Evolutionary conservation across 1,284 basidiomycete genomes (phyloP).

Genomic region (Ustilago shanxiensis): DNA sequence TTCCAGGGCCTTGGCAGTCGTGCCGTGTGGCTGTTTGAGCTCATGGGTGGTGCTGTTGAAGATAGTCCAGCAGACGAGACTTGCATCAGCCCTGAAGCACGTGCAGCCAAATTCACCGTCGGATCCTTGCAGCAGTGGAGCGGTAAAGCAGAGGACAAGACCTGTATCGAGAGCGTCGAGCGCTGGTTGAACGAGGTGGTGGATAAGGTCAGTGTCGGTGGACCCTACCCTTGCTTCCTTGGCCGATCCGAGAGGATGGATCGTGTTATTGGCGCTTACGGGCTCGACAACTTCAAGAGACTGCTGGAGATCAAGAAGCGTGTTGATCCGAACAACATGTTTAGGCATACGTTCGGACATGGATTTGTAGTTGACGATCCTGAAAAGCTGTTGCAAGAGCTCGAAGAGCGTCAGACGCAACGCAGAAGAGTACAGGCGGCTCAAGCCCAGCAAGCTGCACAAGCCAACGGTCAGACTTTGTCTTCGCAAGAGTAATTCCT

Average conservation of each 20-base stretch:
- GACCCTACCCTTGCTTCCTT: constrained; percentile 61
- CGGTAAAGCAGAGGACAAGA: constrained; percentile 80
- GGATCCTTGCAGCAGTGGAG: constrained; percentile 93
- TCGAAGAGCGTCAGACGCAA: constrained; percentile 24
- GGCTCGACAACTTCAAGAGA: constrained; percentile 50
- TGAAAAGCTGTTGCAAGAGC: constrained; percentile 24
- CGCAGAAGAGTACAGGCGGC: constrained; percentile 25
- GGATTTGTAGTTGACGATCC: constrained; percentile 40
- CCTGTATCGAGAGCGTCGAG: constrained; percentile 83
- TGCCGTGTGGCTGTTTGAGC: constrained; percentile 71
- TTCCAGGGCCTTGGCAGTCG: constrained; percentile 79
- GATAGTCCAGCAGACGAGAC: constrained; percentile 75
- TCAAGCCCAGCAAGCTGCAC: constrained; percentile 28
- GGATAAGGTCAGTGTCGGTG: constrained; percentile 50
- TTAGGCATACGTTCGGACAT: constrained; percentile 56
- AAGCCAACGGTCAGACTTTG: constrained; percentile 11
- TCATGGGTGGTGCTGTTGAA: constrained; percentile 82
- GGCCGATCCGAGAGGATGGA: constrained; percentile 52
- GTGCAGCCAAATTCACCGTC: constrained; percentile 84
- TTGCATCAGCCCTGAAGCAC: constrained; percentile 81
- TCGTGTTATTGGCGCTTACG: constrained; percentile 55
- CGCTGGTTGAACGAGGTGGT: constrained; percentile 71
- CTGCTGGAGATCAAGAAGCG: constrained; percentile 52
- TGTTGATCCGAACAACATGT: constrained; percentile 57
- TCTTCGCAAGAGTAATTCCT: constrained; percentile 26